phyloP scores from a whole-genome alignment of 352 stramenopile species.

The Hyaloperonospora brassicae region DNA sequence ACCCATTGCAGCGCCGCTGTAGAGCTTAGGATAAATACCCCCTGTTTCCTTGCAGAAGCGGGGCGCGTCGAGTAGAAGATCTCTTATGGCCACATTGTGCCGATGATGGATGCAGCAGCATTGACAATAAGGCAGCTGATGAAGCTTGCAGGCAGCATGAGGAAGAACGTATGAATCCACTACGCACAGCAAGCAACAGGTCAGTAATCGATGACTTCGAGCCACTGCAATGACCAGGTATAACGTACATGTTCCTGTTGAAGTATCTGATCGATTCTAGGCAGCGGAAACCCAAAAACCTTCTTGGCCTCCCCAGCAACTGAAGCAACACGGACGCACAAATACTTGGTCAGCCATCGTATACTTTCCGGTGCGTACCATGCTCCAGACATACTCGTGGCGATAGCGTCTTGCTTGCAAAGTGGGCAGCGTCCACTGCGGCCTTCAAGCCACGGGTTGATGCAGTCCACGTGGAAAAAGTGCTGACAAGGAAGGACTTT shows the following conservation, averaged over 20 bases:
- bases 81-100: constrained; percentile 64
- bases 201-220: constrained; percentile 8
- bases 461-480: constrained; percentile 81
- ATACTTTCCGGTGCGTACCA: neutral
- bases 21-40: no score
- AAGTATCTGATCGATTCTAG: constrained; percentile 56
- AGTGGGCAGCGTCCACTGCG: constrained; percentile 73
- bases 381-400: constrained; percentile 29
- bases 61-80: neutral
- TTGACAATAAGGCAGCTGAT: constrained; percentile 79
- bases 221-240: neutral
- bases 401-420: constrained; percentile 78
- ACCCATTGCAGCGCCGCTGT: no score
- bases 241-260: constrained; percentile 63
- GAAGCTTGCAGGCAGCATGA: constrained; percentile 73
- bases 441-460: constrained; percentile 78
- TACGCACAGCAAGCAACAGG: constrained; percentile 20
- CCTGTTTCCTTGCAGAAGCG: no score
- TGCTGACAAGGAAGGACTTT: constrained; percentile 83
- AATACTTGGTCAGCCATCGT: constrained; percentile 4
- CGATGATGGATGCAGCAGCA: constrained; percentile 57
- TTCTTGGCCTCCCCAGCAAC: constrained; percentile 45
- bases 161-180: constrained; percentile 73
- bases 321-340: constrained; percentile 7
- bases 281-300: constrained; percentile 55